Evolutionary conservation across 2,329 filamentous ascomycete species (phyloP).

Genomic region (Arthrobotrys iridis): DNA sequence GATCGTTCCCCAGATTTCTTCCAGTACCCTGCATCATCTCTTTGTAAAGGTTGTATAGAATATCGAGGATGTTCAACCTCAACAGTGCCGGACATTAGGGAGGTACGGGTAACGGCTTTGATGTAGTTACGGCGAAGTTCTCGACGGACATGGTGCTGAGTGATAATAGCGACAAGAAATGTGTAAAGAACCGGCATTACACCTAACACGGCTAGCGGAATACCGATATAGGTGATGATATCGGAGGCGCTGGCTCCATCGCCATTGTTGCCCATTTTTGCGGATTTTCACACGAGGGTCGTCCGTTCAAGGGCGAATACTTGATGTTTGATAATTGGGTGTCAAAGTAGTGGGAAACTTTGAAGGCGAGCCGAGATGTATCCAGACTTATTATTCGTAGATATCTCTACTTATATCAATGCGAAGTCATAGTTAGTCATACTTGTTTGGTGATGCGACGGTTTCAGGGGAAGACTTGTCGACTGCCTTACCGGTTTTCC

Average conservation of each 20-base stretch:
- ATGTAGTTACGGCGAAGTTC: conserved; percentile 69
- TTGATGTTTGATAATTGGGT: not conserved
- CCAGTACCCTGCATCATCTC: conserved; percentile 71
- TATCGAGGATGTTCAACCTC: conserved; percentile 74
- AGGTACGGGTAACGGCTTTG: conserved; percentile 70
- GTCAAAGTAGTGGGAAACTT: not conserved
- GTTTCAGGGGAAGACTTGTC: conserved; percentile 47
- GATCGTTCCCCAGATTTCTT: conserved; percentile 66
- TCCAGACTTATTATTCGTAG: not conserved
- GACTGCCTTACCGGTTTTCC: conserved; percentile 45
- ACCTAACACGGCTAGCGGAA: conserved; percentile 70
- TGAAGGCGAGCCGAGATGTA: not conserved
- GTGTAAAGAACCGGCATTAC: conserved; percentile 75
- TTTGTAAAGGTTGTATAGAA: conserved; percentile 70
- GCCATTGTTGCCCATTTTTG: conserved; percentile 20
- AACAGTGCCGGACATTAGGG: conserved; percentile 73
- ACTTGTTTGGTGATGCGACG: not conserved
- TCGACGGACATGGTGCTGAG: conserved; percentile 70
- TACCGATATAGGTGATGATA: conserved; percentile 69
- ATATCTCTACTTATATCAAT: no score
- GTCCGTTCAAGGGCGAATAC: not conserved
- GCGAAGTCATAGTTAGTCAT: conserved; percentile 40
- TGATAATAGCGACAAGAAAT: conserved; percentile 70
- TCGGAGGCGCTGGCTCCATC: conserved; percentile 61
- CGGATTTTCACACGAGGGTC: not conserved